phyloP scores from a whole-genome alignment of 1,284 basidiomycete genomes.

The Irpex lacteus region DNA sequence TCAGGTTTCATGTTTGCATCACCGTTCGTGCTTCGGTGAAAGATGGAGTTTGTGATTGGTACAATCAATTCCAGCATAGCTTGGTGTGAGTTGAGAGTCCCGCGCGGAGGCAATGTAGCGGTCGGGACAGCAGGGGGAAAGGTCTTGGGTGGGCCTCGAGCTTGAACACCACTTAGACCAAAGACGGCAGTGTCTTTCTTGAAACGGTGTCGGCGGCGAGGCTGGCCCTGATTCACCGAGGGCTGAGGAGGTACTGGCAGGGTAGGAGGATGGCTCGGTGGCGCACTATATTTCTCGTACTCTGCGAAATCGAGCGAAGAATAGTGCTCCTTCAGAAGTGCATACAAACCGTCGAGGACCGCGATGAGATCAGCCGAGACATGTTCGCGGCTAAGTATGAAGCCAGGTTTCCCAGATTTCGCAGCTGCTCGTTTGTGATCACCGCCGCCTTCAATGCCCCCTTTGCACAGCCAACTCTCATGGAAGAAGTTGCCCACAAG shows the following conservation, averaged over 20 bases:
- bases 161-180: no score
- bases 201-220: neutral
- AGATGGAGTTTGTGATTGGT: no score
- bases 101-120: no score
- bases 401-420: neutral
- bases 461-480: neutral
- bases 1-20: neutral
- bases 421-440: neutral
- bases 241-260: neutral
- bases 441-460: neutral
- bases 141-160: no score
- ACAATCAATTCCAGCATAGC: no score
- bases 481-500: neutral
- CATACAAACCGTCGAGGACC: neutral
- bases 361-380: neutral
- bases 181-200: no score
- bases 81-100: no score
- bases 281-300: neutral
- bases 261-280: neutral
- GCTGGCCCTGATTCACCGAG: neutral
- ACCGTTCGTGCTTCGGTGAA: neutral
- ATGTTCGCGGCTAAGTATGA: neutral
- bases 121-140: no score
- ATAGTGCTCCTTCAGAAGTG: neutral
- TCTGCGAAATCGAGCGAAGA: neutral